phyloP scores from a whole-genome alignment of 2,329 filamentous ascomycete genomes.

The Epichloe typhina region DNA sequence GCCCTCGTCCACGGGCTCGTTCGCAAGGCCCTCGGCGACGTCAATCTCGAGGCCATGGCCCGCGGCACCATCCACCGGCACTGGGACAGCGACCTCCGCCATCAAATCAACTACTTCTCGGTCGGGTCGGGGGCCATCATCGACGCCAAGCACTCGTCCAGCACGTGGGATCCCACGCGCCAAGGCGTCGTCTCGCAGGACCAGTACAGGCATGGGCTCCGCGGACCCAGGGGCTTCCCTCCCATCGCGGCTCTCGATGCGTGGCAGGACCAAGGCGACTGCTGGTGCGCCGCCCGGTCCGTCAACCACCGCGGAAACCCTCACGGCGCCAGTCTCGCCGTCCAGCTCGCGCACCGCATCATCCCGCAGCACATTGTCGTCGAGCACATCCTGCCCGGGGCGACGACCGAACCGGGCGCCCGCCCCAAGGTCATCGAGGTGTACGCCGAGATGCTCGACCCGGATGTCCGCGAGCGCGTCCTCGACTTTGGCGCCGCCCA shows the following conservation, averaged over 20 bases:
- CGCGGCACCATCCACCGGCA: constrained; percentile 32
- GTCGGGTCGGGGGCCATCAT: constrained; percentile 51
- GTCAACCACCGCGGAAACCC: constrained; percentile 27
- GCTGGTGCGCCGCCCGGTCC: constrained; percentile 60
- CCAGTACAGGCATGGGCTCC: constrained; percentile 10
- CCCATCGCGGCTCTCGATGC: constrained; percentile 43
- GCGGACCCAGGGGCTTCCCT: constrained; percentile 13
- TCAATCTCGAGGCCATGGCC: constrained; percentile 33
- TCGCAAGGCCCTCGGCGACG: constrained; percentile 28
- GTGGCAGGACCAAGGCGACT: constrained; percentile 74
- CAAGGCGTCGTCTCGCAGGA: constrained; percentile 7
- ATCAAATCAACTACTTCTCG: constrained; percentile 63
- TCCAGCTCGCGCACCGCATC: constrained; percentile 45
- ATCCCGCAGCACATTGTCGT: constrained; percentile 57
- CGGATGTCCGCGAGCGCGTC: constrained; percentile 25
- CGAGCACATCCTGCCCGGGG: constrained; percentile 54
- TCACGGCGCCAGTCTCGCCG: constrained; percentile 49
- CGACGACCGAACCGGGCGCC: constrained; percentile 46
- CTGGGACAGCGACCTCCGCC: constrained; percentile 30
- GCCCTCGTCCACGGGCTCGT: constrained; percentile 28
- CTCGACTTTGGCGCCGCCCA: constrained; percentile 29
- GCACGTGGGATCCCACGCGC: constrained; percentile 30
- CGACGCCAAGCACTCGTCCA: constrained; percentile 46
- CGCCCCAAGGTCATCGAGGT: constrained; percentile 59
- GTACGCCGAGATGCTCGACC: constrained; percentile 46